Evolutionary conservation across 1,284 basidiomycete species (phyloP).

Genomic region (Somion occarium): DNA sequence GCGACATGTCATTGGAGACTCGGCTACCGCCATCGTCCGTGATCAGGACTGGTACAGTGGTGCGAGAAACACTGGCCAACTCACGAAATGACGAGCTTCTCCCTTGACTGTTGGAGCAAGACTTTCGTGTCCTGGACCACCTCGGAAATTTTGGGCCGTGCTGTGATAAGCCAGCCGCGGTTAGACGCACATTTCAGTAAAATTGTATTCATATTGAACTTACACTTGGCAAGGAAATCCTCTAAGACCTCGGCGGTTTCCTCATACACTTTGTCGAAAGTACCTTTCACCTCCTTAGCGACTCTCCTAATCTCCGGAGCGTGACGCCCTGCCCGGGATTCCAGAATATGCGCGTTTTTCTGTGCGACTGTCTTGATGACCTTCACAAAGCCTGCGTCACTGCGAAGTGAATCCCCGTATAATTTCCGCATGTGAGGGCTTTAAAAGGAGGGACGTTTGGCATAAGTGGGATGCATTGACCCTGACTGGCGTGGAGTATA

Average conservation of each 20-base stretch:
- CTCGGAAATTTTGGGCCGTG: slow-evolving; percentile 63
- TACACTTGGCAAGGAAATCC: slow-evolving; percentile 88
- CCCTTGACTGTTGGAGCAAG: slow-evolving; percentile 86
- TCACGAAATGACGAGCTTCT: slow-evolving; percentile 85
- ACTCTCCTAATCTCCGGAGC: slow-evolving; percentile 76
- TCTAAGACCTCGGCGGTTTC: slow-evolving; percentile 89
- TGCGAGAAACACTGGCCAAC: too few species aligned
- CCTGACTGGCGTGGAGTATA: background rate
- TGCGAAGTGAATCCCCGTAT: slow-evolving; percentile 89
- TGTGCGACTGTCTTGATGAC: slow-evolving; percentile 90
- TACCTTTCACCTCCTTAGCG: slow-evolving; percentile 87
- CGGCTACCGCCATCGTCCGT: slow-evolving; percentile 44
- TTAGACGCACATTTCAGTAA: background rate
- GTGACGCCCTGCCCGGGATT: slow-evolving; percentile 62
- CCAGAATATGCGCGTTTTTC: slow-evolving; percentile 71
- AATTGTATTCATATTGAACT: slow-evolving; percentile 22
- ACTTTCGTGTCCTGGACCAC: slow-evolving; percentile 91
- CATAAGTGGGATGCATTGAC: slow-evolving; percentile 4
- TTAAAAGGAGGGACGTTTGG: slow-evolving; percentile 7
- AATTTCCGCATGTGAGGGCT: slow-evolving; percentile 97
- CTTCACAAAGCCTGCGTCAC: slow-evolving; percentile 95
- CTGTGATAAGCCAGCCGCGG: slow-evolving; percentile 25
- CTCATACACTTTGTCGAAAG: slow-evolving; percentile 91
- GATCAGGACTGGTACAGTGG: slow-evolving; percentile 7
- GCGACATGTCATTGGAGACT: slow-evolving; percentile 75